Conservation (phyloP, 2,329 filamentous ascomycete genomes). For the Claviceps humidiphila region DNA sequence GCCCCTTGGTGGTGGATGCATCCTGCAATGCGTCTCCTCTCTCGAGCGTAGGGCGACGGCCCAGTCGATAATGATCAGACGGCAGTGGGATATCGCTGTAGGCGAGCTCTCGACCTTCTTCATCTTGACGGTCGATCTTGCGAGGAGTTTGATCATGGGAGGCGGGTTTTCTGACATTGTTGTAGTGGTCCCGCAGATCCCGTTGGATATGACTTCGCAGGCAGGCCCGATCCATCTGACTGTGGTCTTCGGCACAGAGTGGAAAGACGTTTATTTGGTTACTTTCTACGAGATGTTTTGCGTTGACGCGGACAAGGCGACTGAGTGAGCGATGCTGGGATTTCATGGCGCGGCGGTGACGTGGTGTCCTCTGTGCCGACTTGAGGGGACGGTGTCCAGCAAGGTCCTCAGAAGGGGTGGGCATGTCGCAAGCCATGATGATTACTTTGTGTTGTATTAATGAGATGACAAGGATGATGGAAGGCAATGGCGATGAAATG, state of each 20-base stretch:
- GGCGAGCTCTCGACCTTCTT: conserved; percentile 23
- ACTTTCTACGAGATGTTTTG: conserved; percentile 17
- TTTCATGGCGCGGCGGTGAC: conserved; percentile 2
- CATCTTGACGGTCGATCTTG: conserved; percentile 10
- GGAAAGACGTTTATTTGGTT: conserved; percentile 5
- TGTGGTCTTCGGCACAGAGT: conserved; percentile 3
- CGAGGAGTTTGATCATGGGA: not conserved
- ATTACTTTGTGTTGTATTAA: no score
- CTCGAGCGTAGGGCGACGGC: conserved; percentile 28
- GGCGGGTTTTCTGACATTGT: not conserved
- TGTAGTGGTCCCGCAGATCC: conserved; percentile 5
- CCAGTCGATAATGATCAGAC: conserved; percentile 20
- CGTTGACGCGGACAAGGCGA: conserved; percentile 19
- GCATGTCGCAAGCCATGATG: not conserved
- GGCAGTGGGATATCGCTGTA: conserved; percentile 22
- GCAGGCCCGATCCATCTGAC: conserved; percentile 11
- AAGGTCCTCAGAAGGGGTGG: not conserved
- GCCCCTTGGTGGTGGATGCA: conserved; percentile 22
- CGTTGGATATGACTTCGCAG: conserved; percentile 7
- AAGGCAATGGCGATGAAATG: not conserved
- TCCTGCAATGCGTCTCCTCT: conserved; percentile 34
- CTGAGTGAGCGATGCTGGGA: conserved; percentile 3
- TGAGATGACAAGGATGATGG: not conserved
- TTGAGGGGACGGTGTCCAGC: not conserved
- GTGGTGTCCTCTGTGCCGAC: not conserved